Percentiles rank a stretch among this genome's conserved stretches.
phyloP scores from a whole-genome alignment of 768 basidiomycete species.

The Suillus placidus region DNA sequence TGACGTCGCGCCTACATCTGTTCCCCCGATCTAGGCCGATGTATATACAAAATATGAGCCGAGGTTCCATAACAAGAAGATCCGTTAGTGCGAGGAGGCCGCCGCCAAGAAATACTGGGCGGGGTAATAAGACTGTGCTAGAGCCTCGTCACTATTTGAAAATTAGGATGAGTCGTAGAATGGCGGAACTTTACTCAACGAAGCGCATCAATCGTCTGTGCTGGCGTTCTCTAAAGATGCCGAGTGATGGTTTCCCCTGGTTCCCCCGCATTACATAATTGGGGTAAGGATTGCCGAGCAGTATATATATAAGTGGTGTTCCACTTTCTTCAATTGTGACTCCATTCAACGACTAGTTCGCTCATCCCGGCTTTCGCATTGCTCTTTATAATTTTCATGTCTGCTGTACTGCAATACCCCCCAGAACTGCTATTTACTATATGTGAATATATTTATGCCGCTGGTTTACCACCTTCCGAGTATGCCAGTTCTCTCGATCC shows the following conservation, averaged over 20 bases:
- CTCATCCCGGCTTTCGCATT: conserved; percentile 14
- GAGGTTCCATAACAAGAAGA: background rate
- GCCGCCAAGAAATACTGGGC: background rate
- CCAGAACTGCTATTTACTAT: conserved; percentile 73
- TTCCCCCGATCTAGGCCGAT: background rate
- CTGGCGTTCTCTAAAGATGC: background rate
- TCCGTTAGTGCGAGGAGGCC: background rate
- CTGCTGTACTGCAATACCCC: conserved; percentile 53
- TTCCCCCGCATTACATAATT: conserved; percentile 9
- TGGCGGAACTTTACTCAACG: background rate
- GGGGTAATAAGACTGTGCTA: background rate
- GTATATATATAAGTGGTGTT: conserved; percentile 4
- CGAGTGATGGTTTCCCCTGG: background rate
- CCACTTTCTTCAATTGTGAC: background rate
- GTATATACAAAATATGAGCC: background rate
- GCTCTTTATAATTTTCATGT: conserved; percentile 24
- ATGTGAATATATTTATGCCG: conserved; percentile 70
- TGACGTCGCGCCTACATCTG: background rate
- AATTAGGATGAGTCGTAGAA: background rate
- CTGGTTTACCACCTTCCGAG: conserved; percentile 54
- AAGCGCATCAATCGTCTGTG: background rate
- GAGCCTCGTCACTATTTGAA: background rate
- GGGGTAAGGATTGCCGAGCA: conserved; percentile 1
- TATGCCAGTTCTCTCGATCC: conserved; percentile 69
- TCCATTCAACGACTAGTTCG: background rate